phyloP scores from a whole-genome alignment of 2,329 filamentous ascomycete species.

The Cadophora sp. region DNA sequence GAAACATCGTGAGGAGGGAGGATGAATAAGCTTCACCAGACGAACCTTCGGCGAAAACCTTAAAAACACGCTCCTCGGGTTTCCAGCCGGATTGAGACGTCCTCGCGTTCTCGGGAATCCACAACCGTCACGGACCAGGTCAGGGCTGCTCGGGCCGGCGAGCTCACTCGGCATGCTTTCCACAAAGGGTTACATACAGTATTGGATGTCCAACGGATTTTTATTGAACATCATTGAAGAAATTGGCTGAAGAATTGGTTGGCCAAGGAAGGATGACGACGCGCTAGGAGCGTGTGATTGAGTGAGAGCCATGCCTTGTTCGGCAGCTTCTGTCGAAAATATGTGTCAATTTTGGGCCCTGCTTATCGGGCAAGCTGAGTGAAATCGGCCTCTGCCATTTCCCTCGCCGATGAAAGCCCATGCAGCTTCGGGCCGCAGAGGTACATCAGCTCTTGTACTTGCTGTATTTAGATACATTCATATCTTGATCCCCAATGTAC shows the following conservation, averaged over 20 bases:
- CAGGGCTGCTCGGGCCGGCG: constrained; percentile 11
- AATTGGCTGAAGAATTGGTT: background rate
- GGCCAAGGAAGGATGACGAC: constrained; percentile 6
- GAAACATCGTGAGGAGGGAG: constrained; percentile 13
- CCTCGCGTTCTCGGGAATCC: constrained; percentile 6
- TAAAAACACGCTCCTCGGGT: background rate
- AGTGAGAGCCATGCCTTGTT: background rate
- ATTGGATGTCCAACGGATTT: background rate
- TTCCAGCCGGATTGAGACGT: constrained; percentile 4
- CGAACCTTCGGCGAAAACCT: background rate
- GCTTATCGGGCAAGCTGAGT: background rate
- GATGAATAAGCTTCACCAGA: constrained; percentile 5
- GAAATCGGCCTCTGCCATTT: background rate
- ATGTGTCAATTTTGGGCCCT: constrained; percentile 9
- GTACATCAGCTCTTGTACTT: background rate
- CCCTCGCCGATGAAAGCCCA: background rate
- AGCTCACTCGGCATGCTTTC: background rate
- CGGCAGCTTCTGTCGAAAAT: background rate
- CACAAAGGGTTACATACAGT: background rate
- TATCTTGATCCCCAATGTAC: background rate
- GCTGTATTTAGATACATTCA: constrained; percentile 7
- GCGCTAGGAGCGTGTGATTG: background rate
- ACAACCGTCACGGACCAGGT: background rate
- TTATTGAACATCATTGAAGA: background rate
- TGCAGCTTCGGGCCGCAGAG: constrained; percentile 14